Base-by-base conservation (phyloP, 768 basidiomycete species). In the Sutorius australiensis region DNA sequence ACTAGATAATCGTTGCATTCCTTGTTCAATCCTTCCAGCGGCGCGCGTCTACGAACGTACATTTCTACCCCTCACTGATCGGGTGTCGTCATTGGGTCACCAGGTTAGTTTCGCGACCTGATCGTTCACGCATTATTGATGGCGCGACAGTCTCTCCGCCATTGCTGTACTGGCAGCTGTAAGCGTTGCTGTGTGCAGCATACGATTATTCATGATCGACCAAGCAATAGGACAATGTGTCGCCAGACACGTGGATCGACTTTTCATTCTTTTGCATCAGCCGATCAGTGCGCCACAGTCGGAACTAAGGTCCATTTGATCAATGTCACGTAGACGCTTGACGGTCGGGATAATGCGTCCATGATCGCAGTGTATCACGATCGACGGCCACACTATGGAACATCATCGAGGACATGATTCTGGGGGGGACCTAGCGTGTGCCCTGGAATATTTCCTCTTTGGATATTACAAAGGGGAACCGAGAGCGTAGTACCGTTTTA, bases 261-360 rank as follows among this genome's bases (percentile, higher is more conserved):
- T 80, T 82, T 43, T 67, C 74, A 2, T 84, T 83, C 66, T 84
- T 82, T 58, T 79, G 78, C 62, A 75, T 82, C 32, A 81, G 81
- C 17, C 74, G 82, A 47, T 66, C n/a, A n/a, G n/a, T n/a, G n/a
- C n/a, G n/a, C n/a, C n/a, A n/a, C n/a, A n/a, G n/a, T n/a, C n/a
- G n/a, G n/a, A n/a, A n/a, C n/a, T n/a, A n/a, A n/a, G n/a, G n/a
- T n/a, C n/a, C n/a, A n/a, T n/a, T n/a, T n/a, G n/a, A n/a, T n/a
- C n/a, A n/a, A n/a, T n/a, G n/a, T n/a, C n/a, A n/a, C n/a, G n/a
- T n/a, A n/a, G n/a, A n/a, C n/a, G n/a, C n/a, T n/a, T n/a, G n/a
- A n/a, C n/a, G n/a, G n/a, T n/a, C n/a, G n/a, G n/a, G n/a, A n/a
- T n/a, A n/a, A n/a, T n/a, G n/a, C n/a, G n/a, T n/a, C n/a, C n/a